Base-by-base conservation (phyloP, 768 basidiomycete species). In the Auricularia auricula-judae region DNA sequence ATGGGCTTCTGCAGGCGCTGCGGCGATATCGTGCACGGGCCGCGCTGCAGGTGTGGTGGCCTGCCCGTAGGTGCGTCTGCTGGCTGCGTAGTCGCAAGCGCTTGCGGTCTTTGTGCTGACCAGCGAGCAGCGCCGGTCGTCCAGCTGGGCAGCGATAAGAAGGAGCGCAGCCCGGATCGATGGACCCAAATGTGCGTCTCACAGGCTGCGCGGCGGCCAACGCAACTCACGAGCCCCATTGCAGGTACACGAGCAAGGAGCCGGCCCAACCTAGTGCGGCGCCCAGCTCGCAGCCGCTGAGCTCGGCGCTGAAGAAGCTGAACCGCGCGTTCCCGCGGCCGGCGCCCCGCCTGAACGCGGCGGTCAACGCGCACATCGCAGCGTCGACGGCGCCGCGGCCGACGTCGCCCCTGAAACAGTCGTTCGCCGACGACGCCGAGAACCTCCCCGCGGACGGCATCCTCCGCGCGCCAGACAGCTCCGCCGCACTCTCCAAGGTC, bases 1-100 rank as follows among this genome's bases (percentile, higher is more conserved):
- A 93, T 93, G 91, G 88, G 87, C 29, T 93, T 93, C 71, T 93
- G 91, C 77, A 82, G 88, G 65, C 80, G 89, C 72, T 93, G 91
- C 71, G 91, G 91, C 65, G 88, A 92, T 67, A 91, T 93, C 65
- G 89, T 92, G 36, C 71, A 79, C 42, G 84, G 84, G 61, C 21
- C 77, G 53, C 87, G 87, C 62, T 92, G 89, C 74, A 86, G 83
- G 74, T 93, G 91, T 73, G 91, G 91, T 68, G 91, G 91, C 63
- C 77, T 79, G 18, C 77, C 88, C 63, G 91, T 89, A 63, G 90
- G 91, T 92, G 71, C 70, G 91, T 79, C 62, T 63, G 70, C 56
- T 51, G 16, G 34, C 21, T 29, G 29, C 29, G 29, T 29, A 29
- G 29, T 0, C 29, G 29, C 29, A 29, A 29, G 29, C 29, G 29